phyloP scores from a whole-genome alignment of 192 early-diverging fungal species.

The Funneliformis geosporum region DNA sequence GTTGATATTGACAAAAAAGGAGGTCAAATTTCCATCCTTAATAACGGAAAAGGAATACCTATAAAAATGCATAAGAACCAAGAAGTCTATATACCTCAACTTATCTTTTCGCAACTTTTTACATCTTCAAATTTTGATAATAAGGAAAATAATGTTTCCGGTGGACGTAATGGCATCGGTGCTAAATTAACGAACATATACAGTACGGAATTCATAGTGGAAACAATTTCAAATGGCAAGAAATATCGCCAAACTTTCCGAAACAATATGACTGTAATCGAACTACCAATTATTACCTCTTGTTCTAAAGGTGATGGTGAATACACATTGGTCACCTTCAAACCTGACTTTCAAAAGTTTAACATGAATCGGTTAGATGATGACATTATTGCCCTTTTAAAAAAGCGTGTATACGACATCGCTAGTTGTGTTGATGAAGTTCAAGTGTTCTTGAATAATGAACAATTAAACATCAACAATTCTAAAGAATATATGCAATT shows the following conservation, averaged over 20 bases:
- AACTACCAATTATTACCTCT: no score
- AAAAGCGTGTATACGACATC: no score
- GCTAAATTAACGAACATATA: conserved; percentile 98
- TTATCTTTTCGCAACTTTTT: conserved; percentile 96
- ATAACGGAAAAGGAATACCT: conserved; percentile 95
- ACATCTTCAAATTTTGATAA: conserved; percentile 99
- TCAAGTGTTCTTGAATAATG: conserved; percentile 90
- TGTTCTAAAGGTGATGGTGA: no score
- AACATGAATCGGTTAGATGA: conserved; percentile 65
- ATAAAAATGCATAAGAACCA: conserved; percentile 92
- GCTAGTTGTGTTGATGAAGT: no score
- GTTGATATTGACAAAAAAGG: conserved; percentile 80
- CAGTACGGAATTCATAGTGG: conserved; percentile 90
- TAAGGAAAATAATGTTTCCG: conserved; percentile 90
- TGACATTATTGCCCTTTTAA: conserved; percentile 82
- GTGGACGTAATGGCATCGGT: conserved; percentile 93
- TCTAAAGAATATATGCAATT: conserved; percentile 85
- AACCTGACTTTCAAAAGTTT: conserved; percentile 90
- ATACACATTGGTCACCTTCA: conserved; percentile 92
- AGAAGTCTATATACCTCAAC: conserved; percentile 90
- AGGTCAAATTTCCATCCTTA: conserved; percentile 83
- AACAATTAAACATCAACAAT: conserved; percentile 75
- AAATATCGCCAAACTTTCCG: conserved; percentile 85
- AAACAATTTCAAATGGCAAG: conserved; percentile 70
- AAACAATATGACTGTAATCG: no score